Evolutionary conservation across 345 rosid species (phyloP).

Genomic region (Bruguiera sexangula): DNA sequence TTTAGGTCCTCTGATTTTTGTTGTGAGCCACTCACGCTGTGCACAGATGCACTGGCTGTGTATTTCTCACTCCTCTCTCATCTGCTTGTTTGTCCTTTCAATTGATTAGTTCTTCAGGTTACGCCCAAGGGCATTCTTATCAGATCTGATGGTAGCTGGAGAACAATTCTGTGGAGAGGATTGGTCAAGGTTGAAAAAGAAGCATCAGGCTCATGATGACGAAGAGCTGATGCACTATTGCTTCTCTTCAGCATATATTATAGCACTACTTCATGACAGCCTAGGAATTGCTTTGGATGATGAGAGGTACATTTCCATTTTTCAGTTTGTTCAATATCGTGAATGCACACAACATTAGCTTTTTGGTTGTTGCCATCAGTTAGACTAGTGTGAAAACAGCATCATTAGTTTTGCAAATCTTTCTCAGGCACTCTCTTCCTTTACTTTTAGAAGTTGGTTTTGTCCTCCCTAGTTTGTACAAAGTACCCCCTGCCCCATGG

Average conservation of each 20-base stretch:
- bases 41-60: constrained; percentile 2
- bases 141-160: constrained; percentile 61
- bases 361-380: neutral
- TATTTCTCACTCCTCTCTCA: constrained; percentile 10
- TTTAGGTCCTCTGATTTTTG: neutral
- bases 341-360: neutral
- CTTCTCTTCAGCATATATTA: constrained; percentile 88
- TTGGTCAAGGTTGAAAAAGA: constrained; percentile 64
- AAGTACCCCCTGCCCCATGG: neutral
- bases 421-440: no score
- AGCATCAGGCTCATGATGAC: constrained; percentile 49
- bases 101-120: constrained; percentile 68
- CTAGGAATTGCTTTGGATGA: constrained; percentile 66
- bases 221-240: constrained; percentile 68
- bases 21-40: neutral
- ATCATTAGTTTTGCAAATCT: no score
- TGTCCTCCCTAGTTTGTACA: no score
- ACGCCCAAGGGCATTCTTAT: constrained; percentile 49
- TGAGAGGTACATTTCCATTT: constrained; percentile 38
- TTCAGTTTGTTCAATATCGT: neutral
- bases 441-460: no score
- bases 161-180: constrained; percentile 72
- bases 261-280: constrained; percentile 86
- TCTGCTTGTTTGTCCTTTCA: constrained; percentile 11
- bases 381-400: neutral